Evolutionary conservation across 2,329 filamentous ascomycete genomes (phyloP).

Genomic region (Ophiostoma sp.): DNA sequence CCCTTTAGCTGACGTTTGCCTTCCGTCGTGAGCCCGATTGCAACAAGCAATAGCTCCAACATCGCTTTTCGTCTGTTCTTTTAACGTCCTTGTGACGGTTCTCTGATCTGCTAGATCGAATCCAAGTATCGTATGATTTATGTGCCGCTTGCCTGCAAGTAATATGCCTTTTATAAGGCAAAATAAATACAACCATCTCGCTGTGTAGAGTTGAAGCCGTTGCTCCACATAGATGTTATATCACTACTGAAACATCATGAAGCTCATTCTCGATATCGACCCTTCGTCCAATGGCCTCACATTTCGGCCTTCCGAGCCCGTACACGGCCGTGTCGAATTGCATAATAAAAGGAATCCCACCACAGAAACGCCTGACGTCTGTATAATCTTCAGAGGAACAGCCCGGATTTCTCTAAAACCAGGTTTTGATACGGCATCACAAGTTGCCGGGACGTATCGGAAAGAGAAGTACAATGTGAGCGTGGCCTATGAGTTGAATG

Average conservation of each 20-base stretch:
- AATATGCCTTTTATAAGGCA: no score
- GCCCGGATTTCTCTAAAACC: constrained; percentile 4
- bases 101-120: background rate
- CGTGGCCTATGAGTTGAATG: no score
- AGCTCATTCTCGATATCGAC: constrained; percentile 4
- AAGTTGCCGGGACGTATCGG: background rate
- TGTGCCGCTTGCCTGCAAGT: background rate
- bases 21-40: background rate
- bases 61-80: no score
- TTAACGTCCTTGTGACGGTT: background rate
- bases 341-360: background rate
- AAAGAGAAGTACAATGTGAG: background rate
- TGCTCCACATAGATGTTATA: no score
- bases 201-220: no score
- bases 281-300: background rate
- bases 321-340: constrained; percentile 3
- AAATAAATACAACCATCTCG: no score
- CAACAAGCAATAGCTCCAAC: background rate
- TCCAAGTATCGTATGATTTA: background rate
- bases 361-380: background rate
- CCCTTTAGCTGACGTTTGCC: no score
- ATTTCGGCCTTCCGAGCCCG: background rate
- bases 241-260: constrained; percentile 2
- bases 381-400: background rate
- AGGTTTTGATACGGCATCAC: constrained; percentile 1